Evolutionary conservation across 1,284 basidiomycete genomes (phyloP), one percentile per base, ranked within the genome.

Genomic region (Singerocomus rubriflavus): DNA sequence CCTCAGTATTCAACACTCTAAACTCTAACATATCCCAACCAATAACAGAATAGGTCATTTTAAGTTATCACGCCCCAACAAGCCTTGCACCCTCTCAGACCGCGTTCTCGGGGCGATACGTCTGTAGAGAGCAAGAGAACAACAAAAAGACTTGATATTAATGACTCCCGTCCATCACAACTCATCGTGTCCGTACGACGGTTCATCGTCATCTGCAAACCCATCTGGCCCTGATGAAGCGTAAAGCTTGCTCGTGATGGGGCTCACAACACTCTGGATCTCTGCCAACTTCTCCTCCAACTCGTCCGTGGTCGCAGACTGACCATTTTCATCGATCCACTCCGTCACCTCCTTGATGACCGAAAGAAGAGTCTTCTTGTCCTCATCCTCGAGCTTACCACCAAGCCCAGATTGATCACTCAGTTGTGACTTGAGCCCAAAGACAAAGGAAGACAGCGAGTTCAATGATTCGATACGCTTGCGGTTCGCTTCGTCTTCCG

Each of bases 381-480:
- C 94, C 1, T 88, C 88, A 32, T 85, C 84, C 55, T 79, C 80
- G 54, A 97, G 73, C 75, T 97, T 97, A 61, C 90, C 91, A 59
- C 93, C 93, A 49, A 97, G 83, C 57, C 93, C 93, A 48, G 95
- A 86, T 61, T 87, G 77, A 74, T 97, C 94, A 49, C 74, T 82
- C 51, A 96, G 76, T 69, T 97, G 93, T 36, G 78, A 82, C 80
- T 93, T 93, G 66, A 96, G 78, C 25, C 88, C 84, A 71, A 87
- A 95, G 58, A 88, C 80, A 66, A 88, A 89, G 31, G 83, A 78
- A 14, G 85, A 88, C 33, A 93, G 78, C 37, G 76, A 73, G 77
- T 93, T 93, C 55, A 91, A 79, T 14, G 91, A 80, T 71, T 96
- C 93, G 58, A 95, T 91, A 61, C 85, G 85, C 78, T 93, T 93